These are phyloP conservation scores for Scutellaria barbata DNA, from an alignment of 257 asterid genomes.

Conservation along the genomic window DNA sequence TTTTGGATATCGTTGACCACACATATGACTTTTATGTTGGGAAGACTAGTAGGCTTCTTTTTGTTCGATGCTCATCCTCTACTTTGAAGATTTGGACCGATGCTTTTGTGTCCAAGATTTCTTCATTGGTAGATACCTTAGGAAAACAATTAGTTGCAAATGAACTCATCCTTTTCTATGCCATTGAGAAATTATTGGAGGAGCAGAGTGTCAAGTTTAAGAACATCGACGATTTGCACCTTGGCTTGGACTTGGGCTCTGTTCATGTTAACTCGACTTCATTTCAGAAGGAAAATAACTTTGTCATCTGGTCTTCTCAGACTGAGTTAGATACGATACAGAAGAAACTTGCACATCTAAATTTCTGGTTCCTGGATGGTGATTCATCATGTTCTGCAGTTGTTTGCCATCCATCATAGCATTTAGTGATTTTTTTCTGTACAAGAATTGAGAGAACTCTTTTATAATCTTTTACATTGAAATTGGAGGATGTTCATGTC, in stretches of 20 bases:
- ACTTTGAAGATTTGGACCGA: conserved; percentile 55
- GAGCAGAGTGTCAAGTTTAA: conserved; percentile 42
- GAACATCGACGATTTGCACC: conserved; percentile 56
- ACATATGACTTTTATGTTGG: conserved; percentile 52
- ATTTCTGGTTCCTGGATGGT: conserved; percentile 68
- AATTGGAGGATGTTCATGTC: not conserved
- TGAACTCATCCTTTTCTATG: conserved; percentile 41
- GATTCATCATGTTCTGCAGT: conserved; percentile 78
- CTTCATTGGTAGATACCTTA: conserved; percentile 41
- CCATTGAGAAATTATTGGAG: conserved; percentile 60
- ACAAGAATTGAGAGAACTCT: not conserved
- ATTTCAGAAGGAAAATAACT: conserved; percentile 41
- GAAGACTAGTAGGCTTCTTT: conserved; percentile 52
- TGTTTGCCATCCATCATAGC: conserved; percentile 67
- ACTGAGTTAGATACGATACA: conserved; percentile 46
- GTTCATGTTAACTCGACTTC: conserved; percentile 45
- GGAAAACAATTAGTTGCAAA: conserved; percentile 47
- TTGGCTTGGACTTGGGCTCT: conserved; percentile 47
- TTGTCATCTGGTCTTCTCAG: conserved; percentile 65
- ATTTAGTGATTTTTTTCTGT: conserved; percentile 13
- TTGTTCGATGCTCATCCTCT: conserved; percentile 60
- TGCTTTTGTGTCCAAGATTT: conserved; percentile 47
- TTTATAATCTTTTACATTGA: not conserved
- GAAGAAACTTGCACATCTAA: conserved; percentile 57
- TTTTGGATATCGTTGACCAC: conserved; percentile 52